Base-by-base conservation (phyloP, 805 yeast species). In the Candida ipomoeae region DNA sequence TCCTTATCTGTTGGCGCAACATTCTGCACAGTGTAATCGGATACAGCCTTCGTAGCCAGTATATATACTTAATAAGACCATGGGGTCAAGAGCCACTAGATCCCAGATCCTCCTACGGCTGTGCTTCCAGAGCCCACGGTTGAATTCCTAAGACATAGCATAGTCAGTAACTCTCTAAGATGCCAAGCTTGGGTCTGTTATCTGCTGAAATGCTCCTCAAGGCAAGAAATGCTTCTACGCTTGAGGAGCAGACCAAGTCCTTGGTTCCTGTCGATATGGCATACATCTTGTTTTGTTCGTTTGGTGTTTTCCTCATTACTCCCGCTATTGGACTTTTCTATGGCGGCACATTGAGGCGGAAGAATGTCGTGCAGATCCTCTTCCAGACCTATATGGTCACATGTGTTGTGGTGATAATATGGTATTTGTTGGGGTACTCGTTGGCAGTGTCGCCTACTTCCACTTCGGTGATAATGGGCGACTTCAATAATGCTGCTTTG, bases 341-440 rank as follows among this genome's bases (percentile, higher is more conserved):
- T 53, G 70, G 71, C n/a, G 79, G 79, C 43, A 59, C 68, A 1
- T 60, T 75, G 41, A 71, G 62, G 48, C 66, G 77, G 48, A 74
- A 74, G 52, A 72, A 68, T 52, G 65, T 73, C 31, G 71, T 76
- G 31, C 79, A 75, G 58, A 61, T 76, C 8, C 59, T 74, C 36
- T 72, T 74, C 56, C 80, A 75, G 56, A 61, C 72, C 17, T 75
- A 71, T 52, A 68, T 75, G 74, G 66, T 67, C 14, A 74, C 79
- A 4, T 56, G 67, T 7, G 50, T 61, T 5, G 62, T 75, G 21
- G 70, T 74, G 3, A 55, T 72, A 3, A 63, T 72, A 17, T 75
- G 80, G 80, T 75, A 71, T 47, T 58, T 75, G n/a, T 54, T 74
- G 21, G 80, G 80, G 11, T 75, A 73, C 53, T 73, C 78, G 1